A percentile compares a stretch with the other conserved stretches of the same genome.
These are phyloP conservation scores for Fusarium buxicola DNA, from an alignment of 2,329 filamentous ascomycete species.

Conservation along the genomic window DNA sequence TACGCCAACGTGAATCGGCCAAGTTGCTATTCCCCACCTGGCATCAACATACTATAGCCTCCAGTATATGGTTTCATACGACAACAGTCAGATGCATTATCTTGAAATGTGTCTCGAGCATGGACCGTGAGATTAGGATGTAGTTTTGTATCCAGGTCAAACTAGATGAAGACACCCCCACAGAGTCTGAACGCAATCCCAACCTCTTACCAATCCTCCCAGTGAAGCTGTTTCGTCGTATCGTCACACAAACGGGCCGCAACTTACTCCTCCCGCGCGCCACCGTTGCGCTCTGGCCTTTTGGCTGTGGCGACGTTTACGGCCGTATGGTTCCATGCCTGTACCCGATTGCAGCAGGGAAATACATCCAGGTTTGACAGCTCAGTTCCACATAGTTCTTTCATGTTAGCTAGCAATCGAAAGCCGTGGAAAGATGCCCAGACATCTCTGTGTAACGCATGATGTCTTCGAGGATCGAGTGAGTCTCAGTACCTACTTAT, in stretches of 20 bases:
- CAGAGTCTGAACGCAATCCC: conserved; percentile 1
- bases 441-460: conserved; percentile 19
- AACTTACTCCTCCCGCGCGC: background rate
- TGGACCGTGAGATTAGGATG: too few species aligned
- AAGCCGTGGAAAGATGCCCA: background rate
- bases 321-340: conserved; percentile 6
- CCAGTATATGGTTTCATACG: background rate
- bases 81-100: too few species aligned
- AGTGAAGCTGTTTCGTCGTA: conserved; percentile 1
- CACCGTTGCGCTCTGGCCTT: conserved; percentile 4
- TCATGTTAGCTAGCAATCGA: background rate
- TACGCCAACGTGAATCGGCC: too few species aligned
- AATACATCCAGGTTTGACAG: conserved; percentile 15
- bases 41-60: too few species aligned
- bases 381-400: conserved; percentile 26
- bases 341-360: conserved; percentile 15
- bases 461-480: conserved; percentile 11
- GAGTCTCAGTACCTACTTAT: conserved; percentile 5
- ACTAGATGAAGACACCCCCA: background rate
- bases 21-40: too few species aligned
- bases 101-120: too few species aligned
- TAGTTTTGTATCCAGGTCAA: background rate
- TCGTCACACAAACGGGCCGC: conserved; percentile 25
- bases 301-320: conserved; percentile 11
- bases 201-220: background rate